phyloP scores from a whole-genome alignment of 108 stramenopile genomes.

The Skeletonema grethae region DNA sequence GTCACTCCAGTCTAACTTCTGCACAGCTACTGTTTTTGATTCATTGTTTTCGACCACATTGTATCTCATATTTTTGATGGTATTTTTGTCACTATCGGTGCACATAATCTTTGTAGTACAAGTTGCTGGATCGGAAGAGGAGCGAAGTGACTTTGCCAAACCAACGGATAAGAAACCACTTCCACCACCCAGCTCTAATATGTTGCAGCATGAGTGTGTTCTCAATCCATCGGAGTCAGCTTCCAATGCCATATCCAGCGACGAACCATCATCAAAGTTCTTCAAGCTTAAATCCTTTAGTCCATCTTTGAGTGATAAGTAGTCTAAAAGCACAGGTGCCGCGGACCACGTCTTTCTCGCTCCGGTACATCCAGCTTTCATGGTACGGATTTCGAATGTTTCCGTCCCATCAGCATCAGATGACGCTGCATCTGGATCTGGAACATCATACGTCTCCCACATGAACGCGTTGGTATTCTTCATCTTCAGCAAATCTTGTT shows the following conservation, averaged over 20 bases:
- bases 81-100: neutral
- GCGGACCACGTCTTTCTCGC: neutral
- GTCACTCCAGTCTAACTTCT: conserved; percentile 1
- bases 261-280: conserved; percentile 2
- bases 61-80: conserved; percentile 3
- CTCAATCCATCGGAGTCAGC: neutral
- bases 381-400: neutral
- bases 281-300: neutral
- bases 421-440: neutral
- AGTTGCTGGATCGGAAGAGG: neutral
- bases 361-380: neutral
- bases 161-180: neutral
- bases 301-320: neutral
- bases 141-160: conserved; percentile 1
- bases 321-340: neutral
- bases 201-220: neutral
- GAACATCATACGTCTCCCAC: conserved; percentile 1
- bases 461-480: conserved; percentile 3
- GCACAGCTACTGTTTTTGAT: neutral
- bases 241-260: neutral
- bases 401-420: neutral
- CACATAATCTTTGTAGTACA: neutral
- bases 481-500: neutral
- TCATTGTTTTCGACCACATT: conserved; percentile 2
- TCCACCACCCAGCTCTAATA: neutral